phyloP scores from a whole-genome alignment of 164 flowering plant species.

The Akebia trifoliata region DNA sequence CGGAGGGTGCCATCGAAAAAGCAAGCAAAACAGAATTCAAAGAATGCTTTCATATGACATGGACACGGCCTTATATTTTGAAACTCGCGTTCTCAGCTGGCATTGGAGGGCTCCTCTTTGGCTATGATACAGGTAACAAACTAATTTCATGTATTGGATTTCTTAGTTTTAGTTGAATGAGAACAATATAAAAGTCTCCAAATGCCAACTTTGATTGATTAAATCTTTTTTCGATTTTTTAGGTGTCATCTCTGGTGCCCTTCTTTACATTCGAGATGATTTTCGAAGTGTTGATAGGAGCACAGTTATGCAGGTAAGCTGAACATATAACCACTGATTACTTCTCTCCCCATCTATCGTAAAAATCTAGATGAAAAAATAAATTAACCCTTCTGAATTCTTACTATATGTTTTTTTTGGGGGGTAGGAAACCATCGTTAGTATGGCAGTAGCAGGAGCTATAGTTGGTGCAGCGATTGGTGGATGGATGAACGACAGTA shows the following conservation, averaged over 20 bases:
- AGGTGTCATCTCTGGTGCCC: constrained; percentile 95
- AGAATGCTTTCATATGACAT: constrained; percentile 54
- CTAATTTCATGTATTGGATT: background rate
- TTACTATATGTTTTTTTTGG: background rate
- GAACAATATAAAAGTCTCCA: too few relatives aligned
- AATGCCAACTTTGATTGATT: background rate
- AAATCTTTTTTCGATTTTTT: background rate
- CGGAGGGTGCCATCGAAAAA: constrained; percentile 52
- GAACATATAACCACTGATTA: background rate
- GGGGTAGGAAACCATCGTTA: constrained; percentile 87
- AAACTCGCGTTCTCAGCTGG: constrained; percentile 82
- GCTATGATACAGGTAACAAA: constrained; percentile 78
- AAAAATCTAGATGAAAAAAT: too few relatives aligned
- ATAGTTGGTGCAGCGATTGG: constrained; percentile 91
- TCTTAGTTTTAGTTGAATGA: too few relatives aligned
- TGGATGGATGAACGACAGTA: constrained; percentile 65
- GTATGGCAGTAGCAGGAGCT: constrained; percentile 96
- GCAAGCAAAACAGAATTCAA: constrained; percentile 50
- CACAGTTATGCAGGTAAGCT: constrained; percentile 54
- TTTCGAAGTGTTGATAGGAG: constrained; percentile 48
- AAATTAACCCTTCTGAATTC: too few relatives aligned
- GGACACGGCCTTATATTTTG: constrained; percentile 61
- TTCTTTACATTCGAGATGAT: constrained; percentile 86
- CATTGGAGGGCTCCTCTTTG: constrained; percentile 89
- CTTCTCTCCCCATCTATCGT: background rate